Percentiles rank a stretch among this genome's conserved stretches.
Conservation (phyloP, 306 rosid genomes). For the Trifolium dubium region DNA sequence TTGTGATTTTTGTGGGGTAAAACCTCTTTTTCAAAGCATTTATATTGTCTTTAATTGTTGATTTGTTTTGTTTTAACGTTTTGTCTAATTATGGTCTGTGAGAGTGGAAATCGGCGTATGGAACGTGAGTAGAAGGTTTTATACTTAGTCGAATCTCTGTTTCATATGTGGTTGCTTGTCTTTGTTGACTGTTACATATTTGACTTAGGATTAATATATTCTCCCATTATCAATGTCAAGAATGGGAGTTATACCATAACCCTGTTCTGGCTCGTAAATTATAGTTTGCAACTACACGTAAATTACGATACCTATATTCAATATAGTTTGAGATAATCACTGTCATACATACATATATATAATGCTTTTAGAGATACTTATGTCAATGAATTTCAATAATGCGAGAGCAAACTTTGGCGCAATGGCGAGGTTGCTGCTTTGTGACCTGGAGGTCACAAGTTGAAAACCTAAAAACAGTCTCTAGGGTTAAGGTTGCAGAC, state of each 20-base stretch:
- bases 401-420: not conserved
- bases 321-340: constrained; percentile 35
- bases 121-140: constrained; percentile 1
- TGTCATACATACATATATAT: not conserved
- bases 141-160: not conserved
- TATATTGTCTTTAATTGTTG: constrained; percentile 4
- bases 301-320: constrained; percentile 7
- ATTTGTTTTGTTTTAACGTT: not conserved
- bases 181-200: constrained; percentile 20
- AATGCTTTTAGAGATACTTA: constrained; percentile 9
- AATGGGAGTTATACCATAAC: constrained; percentile 20
- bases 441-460: not conserved
- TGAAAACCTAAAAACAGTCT: not conserved
- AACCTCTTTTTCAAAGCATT: constrained; percentile 41
- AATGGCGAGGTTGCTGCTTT: not conserved
- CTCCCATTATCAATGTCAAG: constrained; percentile 21
- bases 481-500: not conserved
- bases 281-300: constrained; percentile 10
- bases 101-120: constrained; percentile 26
- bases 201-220: constrained; percentile 5
- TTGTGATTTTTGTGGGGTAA: constrained; percentile 94
- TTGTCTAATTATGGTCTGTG: not conserved
- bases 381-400: not conserved
- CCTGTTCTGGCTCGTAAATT: constrained; percentile 18
- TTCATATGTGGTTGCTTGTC: constrained; percentile 19